phyloP scores from a whole-genome alignment of 441 rosid species.

The Populus hybrid region DNA sequence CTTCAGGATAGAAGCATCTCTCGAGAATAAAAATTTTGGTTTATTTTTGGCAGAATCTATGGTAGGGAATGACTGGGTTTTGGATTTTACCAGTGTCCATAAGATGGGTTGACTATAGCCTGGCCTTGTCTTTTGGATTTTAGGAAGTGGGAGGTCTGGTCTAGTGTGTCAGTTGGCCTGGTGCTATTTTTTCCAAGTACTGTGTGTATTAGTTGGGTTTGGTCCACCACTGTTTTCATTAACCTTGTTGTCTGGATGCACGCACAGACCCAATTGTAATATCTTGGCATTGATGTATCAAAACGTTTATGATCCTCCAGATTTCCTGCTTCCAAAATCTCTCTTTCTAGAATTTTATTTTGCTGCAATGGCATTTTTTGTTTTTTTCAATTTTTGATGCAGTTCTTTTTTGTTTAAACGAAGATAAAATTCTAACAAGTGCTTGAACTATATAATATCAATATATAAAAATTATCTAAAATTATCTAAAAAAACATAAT shows the following conservation, averaged over 20 bases:
- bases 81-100: slow-evolving; percentile 7
- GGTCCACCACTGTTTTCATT: background rate
- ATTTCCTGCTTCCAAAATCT: background rate
- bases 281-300: slow-evolving; percentile 21
- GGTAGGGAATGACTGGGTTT: slow-evolving; percentile 8
- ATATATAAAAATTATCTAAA: too few species aligned
- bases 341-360: too few species aligned
- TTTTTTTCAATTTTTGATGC: too few species aligned
- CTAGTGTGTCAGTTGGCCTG: slow-evolving; percentile 4
- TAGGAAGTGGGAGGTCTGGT: too few species aligned
- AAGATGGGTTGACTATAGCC: too few species aligned
- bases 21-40: slow-evolving; percentile 1
- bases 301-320: slow-evolving; percentile 8
- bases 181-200: background rate
- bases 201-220: background rate
- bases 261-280: slow-evolving; percentile 17
- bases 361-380: background rate
- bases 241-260: background rate
- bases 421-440: background rate
- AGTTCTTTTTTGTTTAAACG: background rate
- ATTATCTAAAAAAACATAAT: too few species aligned
- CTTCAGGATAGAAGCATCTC: background rate
- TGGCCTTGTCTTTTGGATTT: too few species aligned
- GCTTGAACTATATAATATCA: background rate
- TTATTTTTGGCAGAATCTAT: slow-evolving; percentile 12